Percentiles rank a stretch among this genome's conserved stretches.
phyloP scores from a whole-genome alignment of 2,329 filamentous ascomycete genomes.

The Arthrobotrys musiformis region DNA sequence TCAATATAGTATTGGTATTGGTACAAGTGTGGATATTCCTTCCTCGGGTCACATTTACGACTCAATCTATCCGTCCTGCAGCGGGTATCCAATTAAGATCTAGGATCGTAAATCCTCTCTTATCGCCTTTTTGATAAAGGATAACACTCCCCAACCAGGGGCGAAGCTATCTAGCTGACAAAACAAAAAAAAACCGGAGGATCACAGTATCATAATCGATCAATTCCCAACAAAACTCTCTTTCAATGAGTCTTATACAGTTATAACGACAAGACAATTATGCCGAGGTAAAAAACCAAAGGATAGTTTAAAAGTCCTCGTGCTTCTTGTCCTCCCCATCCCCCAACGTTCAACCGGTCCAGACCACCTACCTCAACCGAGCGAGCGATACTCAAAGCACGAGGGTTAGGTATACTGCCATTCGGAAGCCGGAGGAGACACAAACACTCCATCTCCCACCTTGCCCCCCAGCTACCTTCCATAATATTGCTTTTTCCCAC shows the following conservation, averaged over 20 bases:
- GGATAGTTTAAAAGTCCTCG: not conserved
- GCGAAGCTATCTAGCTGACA: too few relatives aligned
- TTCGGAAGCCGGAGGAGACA: constrained; percentile 5
- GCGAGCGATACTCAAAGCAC: constrained; percentile 3
- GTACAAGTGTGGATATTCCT: not conserved
- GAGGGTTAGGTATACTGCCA: not conserved
- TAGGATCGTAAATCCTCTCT: too few relatives aligned
- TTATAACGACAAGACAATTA: not conserved
- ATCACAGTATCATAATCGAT: too few relatives aligned
- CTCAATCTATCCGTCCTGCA: too few relatives aligned
- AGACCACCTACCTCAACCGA: constrained; percentile 1
- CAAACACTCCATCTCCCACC: not conserved
- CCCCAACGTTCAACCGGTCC: constrained; percentile 9
- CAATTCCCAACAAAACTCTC: not conserved
- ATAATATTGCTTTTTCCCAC: not conserved
- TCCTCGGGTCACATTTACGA: not conserved
- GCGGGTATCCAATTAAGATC: too few relatives aligned
- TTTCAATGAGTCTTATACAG: not conserved
- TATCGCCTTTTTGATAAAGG: not conserved
- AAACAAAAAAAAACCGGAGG: too few relatives aligned
- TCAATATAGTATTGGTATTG: too few relatives aligned
- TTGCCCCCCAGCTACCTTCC: not conserved
- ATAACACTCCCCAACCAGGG: too few relatives aligned
- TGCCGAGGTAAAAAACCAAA: constrained; percentile 1
- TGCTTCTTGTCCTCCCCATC: constrained; percentile 2